These are phyloP conservation scores for Ophiocordyceps unilateralis DNA, from an alignment of 2,329 filamentous ascomycete species.

Conservation along the genomic window DNA sequence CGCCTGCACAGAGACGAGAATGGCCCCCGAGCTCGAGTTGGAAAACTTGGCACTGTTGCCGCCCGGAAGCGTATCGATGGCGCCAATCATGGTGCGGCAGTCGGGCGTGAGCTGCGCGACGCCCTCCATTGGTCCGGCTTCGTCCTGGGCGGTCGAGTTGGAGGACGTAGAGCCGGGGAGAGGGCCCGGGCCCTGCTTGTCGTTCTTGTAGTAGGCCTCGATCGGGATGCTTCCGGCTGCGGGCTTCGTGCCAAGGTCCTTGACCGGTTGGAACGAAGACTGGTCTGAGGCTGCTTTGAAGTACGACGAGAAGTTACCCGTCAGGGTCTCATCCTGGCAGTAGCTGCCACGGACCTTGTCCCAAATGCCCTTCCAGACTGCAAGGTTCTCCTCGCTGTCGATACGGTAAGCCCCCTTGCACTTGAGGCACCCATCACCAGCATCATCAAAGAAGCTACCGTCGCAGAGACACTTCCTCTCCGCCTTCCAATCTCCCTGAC, in stretches of 20 bases:
- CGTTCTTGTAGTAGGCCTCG: neutral
- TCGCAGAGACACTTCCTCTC: neutral
- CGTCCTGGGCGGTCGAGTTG: neutral
- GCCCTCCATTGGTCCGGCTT: neutral
- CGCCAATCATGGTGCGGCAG: neutral
- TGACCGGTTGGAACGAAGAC: neutral
- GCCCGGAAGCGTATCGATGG: neutral
- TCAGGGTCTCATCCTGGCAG: neutral
- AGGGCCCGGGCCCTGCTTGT: neutral
- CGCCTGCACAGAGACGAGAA: neutral
- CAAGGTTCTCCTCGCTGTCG: neutral
- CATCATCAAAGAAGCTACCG: neutral
- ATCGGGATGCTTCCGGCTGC: neutral
- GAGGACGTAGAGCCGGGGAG: neutral
- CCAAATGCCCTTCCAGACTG: neutral
- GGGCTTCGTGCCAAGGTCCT: neutral
- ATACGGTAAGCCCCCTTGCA: neutral
- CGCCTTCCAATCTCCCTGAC: neutral
- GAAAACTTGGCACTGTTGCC: neutral
- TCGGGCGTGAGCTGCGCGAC: neutral
- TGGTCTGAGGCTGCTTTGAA: neutral
- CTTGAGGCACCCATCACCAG: neutral
- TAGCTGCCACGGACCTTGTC: neutral
- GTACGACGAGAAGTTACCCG: neutral
- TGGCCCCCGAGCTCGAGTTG: neutral